Conservation (phyloP, 345 rosid genomes). For the Aquilaria yunnanensis region DNA sequence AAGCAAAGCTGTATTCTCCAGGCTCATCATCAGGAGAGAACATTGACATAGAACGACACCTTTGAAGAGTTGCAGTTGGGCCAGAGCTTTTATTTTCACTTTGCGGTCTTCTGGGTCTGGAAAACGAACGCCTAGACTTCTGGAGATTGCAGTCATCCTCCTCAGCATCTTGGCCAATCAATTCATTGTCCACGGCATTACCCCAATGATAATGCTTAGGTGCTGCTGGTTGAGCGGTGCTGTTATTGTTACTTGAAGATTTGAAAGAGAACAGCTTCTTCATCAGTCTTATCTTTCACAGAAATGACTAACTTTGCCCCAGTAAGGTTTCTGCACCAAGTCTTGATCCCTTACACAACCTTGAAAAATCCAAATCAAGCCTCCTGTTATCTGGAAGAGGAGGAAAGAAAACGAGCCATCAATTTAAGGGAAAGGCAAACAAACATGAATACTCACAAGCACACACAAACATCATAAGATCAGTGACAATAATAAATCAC, state of each 20-base stretch:
- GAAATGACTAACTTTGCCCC: slow-evolving; percentile 14
- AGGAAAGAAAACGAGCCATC: slow-evolving; percentile 16
- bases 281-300: slow-evolving; percentile 40
- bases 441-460: not conserved
- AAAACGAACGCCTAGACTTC: slow-evolving; percentile 30
- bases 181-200: slow-evolving; percentile 27
- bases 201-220: slow-evolving; percentile 44
- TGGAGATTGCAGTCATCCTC: slow-evolving; percentile 26
- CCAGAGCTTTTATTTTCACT: slow-evolving; percentile 36
- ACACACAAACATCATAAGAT: slow-evolving; percentile 17
- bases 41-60: slow-evolving; percentile 78
- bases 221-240: slow-evolving; percentile 26
- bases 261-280: slow-evolving; percentile 84
- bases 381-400: slow-evolving; percentile 32
- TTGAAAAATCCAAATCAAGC: slow-evolving; percentile 11
- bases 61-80: slow-evolving; percentile 45
- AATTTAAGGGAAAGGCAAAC: slow-evolving; percentile 8
- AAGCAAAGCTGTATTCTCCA: slow-evolving; percentile 28
- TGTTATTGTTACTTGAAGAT: slow-evolving; percentile 49
- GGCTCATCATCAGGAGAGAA: slow-evolving; percentile 47
- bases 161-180: slow-evolving; percentile 26
- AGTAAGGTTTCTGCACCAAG: slow-evolving; percentile 12
- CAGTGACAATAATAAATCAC: slow-evolving; percentile 3
- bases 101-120: slow-evolving; percentile 46
- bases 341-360: slow-evolving; percentile 11